Evolutionary conservation across 2,329 filamentous ascomycete genomes (phyloP), one percentile per base, ranked within the genome.

Genomic region (Alternaria consortialis): DNA sequence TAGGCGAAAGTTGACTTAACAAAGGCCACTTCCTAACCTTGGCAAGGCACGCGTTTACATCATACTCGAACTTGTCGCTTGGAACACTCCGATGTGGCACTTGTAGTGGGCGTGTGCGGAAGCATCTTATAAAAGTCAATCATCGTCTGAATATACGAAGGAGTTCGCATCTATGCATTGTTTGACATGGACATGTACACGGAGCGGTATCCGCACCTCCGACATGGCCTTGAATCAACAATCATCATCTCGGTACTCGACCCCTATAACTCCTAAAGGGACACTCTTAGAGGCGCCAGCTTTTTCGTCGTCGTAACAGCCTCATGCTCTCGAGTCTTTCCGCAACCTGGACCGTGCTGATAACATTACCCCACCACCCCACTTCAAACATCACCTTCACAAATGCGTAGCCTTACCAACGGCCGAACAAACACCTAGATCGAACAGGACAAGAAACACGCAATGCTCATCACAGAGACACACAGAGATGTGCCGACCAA

Each of bases 391-490:
- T 36, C 25, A 27, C 50, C 32, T 34, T 46, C 42, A 32, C 53
- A 54, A 29, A 56, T 44, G 46, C 44, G 17, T 51, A 60, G 39
- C 55, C 37, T 57, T 43, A 36, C 40, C 42, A 27, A 52, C 47
- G 53, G n/a, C 42, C 23, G 36, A 42, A 31, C 15, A 52, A 44
- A 13, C 36, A 32, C 34, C 31, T 17, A 31, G 23, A 13, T 43
- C 17, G 13, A 48, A 42, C 52, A 44, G 54, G 23, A 62, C 9
- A 48, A 50, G 46, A 50, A 50, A 50, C 31, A 25, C 56, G 69
- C 60, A 17, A 89, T 89, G 86, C 76, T 89, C 53, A 87, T 89
- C 63, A 76, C 84, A 67, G 87, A 90, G 72, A 84, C 81, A 17
- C 79, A 87, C 73, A 79, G 83, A 69, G 87, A 90, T 82, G 84